Percentiles rank a stretch among this genome's conserved stretches.
These are phyloP conservation scores for Phytomonas sp. DNA, from an alignment of 208 protist species.

Conservation along the genomic window DNA sequence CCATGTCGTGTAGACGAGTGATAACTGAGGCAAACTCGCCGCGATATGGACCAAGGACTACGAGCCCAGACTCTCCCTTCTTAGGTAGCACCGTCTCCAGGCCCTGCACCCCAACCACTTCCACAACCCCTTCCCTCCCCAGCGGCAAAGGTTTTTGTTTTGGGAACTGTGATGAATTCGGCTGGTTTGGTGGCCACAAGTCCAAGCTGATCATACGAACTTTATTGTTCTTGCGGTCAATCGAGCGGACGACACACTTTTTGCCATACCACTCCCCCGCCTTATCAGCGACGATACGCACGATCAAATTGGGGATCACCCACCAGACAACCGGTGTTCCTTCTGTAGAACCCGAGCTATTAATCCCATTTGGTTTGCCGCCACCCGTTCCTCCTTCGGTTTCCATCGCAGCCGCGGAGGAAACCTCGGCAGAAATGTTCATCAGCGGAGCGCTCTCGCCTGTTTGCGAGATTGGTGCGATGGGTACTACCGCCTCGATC, in stretches of 20 bases:
- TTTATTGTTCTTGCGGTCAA: conserved; percentile 34
- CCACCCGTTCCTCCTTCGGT: not conserved
- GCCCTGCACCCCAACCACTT: conserved; percentile 47
- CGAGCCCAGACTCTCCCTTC: conserved; percentile 42
- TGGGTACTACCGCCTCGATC: conserved; percentile 2
- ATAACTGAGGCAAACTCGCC: conserved; percentile 57
- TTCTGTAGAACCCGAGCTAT: not conserved
- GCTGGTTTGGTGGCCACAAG: not conserved
- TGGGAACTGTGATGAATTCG: not conserved
- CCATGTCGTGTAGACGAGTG: conserved; percentile 20
- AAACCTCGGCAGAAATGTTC: not conserved
- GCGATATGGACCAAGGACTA: conserved; percentile 45
- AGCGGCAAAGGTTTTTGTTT: not conserved
- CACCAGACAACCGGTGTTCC: conserved; percentile 35
- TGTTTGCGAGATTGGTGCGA: not conserved
- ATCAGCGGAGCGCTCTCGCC: not conserved
- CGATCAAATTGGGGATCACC: conserved; percentile 60
- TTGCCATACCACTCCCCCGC: conserved; percentile 50
- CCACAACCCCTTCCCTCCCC: conserved; percentile 22
- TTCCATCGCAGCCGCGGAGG: not conserved
- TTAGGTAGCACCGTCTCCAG: conserved; percentile 73
- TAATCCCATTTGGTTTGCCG: not conserved
- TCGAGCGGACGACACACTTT: conserved; percentile 51
- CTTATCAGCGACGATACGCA: conserved; percentile 53
- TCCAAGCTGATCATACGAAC: conserved; percentile 31